A percentile compares a stretch with the other conserved stretches of the same genome.
These are phyloP conservation scores for Beauveria bassiana DNA, from an alignment of 2,329 filamentous ascomycete species.

Conservation along the genomic window DNA sequence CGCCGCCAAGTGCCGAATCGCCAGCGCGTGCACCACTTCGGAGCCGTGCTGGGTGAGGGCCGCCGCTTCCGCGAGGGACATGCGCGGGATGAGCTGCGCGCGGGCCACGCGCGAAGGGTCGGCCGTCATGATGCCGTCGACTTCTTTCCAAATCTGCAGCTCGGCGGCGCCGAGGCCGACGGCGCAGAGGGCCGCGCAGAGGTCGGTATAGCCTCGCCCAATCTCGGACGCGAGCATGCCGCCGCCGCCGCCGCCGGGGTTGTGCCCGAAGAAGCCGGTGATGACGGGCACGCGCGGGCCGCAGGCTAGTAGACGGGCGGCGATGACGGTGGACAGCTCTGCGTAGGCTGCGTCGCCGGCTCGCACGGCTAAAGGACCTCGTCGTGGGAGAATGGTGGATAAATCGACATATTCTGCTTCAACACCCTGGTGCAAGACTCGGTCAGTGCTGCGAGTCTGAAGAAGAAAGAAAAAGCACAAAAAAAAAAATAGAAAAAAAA, in stretches of 20 bases:
- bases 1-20: slow-evolving; percentile 87
- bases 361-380: background rate
- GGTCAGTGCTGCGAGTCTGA: background rate
- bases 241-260: background rate
- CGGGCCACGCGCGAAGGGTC: slow-evolving; percentile 89
- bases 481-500: background rate
- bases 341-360: background rate
- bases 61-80: slow-evolving; percentile 89
- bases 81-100: slow-evolving; percentile 73
- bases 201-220: slow-evolving; percentile 3
- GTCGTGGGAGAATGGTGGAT: background rate
- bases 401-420: background rate
- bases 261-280: background rate
- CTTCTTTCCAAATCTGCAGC: slow-evolving; percentile 66
- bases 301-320: background rate
- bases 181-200: slow-evolving; percentile 1
- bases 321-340: background rate
- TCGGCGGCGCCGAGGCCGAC: background rate
- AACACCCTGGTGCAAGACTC: background rate
- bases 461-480: background rate
- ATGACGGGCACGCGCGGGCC: background rate
- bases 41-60: slow-evolving; percentile 91
- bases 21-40: slow-evolving; percentile 96
- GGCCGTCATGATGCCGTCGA: slow-evolving; percentile 81
- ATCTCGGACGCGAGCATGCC: background rate